Base-by-base conservation (phyloP, 108 stramenopile species). In the Pseudonitzschia delicatissima region DNA sequence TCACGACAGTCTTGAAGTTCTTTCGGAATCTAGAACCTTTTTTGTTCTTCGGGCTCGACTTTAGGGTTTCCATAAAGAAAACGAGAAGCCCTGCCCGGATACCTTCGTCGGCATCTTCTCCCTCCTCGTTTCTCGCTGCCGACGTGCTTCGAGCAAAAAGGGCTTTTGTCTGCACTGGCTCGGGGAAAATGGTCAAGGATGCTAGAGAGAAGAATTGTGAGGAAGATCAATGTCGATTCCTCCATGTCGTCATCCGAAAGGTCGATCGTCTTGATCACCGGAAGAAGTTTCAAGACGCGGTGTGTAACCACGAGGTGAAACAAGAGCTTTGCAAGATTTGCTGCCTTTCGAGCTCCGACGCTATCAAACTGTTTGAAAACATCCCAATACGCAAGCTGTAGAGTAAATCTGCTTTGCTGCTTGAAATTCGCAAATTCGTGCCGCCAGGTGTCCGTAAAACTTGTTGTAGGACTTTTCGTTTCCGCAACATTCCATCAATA, bases 381-480 rank as follows among this genome's bases (percentile, higher is more conserved):
- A 73, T 99, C 98, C 97, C 97, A 98, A 63, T 87, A 96, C 17
- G 96, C 87, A 45, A 96, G 72, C 67, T 95, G 96, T 37, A 99
- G 72, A 5, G 97, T 90, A 64, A 96, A 96, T 55, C 89, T 96
- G 68, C 81, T 81, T 59, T 93, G 93, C 5, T 71, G 76, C 61
- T n/a, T 93, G 93, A 65, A 83, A 92, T 57, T 96, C 96, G 65
- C 96, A 96, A 50, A 98, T 81, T 0, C 94, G 80, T 51, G 77
- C 78, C 13, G 91, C 91, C 48, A 99, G 79, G 53, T 88, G 84
- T 8, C 95, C 90, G 69, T 98, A 99, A 71, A 86, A 98, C 26
- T 92, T 88, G 67, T 98, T 98, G 90, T 91, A 98, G 29, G 79
- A 49, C 69, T 83, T 82, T 61, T 98, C 97, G 51, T 91, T 84